Evolutionary conservation across 371 early-diverging fungal species (phyloP).

Genomic region (Circinella minor): DNA sequence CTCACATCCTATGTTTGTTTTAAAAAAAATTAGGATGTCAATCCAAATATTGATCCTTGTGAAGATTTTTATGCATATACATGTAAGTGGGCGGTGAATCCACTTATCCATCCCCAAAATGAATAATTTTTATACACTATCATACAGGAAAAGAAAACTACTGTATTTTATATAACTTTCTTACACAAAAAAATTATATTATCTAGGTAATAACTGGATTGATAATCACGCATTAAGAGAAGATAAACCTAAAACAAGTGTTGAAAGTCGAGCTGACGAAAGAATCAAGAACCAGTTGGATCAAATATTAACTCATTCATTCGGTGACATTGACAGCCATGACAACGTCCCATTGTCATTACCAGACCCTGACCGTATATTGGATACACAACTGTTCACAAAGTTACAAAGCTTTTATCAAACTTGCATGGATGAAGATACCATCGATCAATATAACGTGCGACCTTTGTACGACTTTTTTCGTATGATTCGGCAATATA

Average conservation of each 20-base stretch:
- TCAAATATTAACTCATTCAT: conserved; percentile 24
- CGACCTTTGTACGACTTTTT: conserved; percentile 45
- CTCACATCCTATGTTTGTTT: background rate
- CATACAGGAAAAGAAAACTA: conserved; percentile 23
- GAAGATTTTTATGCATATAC: conserved; percentile 57
- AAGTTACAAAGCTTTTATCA: conserved; percentile 53
- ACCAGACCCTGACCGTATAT: conserved; percentile 39
- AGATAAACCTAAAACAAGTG: conserved; percentile 29
- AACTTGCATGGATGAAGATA: conserved; percentile 60
- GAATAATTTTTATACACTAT: too few species aligned
- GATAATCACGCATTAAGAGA: conserved; percentile 32
- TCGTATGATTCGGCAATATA: conserved; percentile 30
- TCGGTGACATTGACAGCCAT: background rate
- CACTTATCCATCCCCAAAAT: too few species aligned
- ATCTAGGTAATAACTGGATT: conserved; percentile 39
- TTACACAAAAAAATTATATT: conserved; percentile 38
- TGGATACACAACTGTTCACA: conserved; percentile 45
- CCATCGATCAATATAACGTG: conserved; percentile 35
- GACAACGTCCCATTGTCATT: conserved; percentile 4
- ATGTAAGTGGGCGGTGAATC: conserved; percentile 37
- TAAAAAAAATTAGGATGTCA: conserved; percentile 41
- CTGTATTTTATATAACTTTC: too few species aligned
- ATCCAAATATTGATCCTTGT: conserved; percentile 45
- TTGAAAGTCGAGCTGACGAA: conserved; percentile 15
- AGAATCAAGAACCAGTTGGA: conserved; percentile 23